Base-by-base conservation (phyloP, 2,329 filamentous ascomycete species). In the Thielaviopsis ethacetica region DNA sequence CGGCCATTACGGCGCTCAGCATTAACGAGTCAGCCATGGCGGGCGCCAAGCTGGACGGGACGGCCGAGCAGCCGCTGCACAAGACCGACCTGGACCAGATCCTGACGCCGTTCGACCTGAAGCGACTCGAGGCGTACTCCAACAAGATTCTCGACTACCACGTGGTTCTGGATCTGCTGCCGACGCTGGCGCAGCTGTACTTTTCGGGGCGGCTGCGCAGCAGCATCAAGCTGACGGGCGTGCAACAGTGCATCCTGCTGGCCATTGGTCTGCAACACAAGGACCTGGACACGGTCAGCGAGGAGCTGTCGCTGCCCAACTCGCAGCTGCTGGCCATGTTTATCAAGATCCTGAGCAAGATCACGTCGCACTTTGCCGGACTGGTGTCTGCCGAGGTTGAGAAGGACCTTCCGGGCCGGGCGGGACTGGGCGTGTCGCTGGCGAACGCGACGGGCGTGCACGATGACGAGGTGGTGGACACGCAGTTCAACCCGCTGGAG, bases 121-220 rank as follows among this genome's bases (percentile, higher is more conserved):
- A 97, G 75, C 85, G 93, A 27, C 77, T 98, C 2, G 91, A 96
- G 68, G 91, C 87, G 51, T 98, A 98, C 66, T 88, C 93, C 17
- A 95, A 94, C 72, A 95, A 95, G 72, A 87, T 96, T 79, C 82
- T 98, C 50, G 94, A 98, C 71, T 95, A 97, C 74, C 94, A 96
- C 68, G 91, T 96, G 65, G 93, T 98, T 59, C 79, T 97, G 27
- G 94, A 98, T 68, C 81, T 98, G 67, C 78, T 98, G 59, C 93
- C 93, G 0, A 80, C 78, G 1, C 83, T 98, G 63, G 85, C 93
- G 1, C 77, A 78, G 24, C 79, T 95, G 26, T 96, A 91, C 75
- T 98, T 98, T 71, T 83, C 82, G 0, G 87, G 88, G 54, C 82
- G 84, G 10, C 75, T 97, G 19, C 82, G 78, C 65, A 71, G 73